A percentile compares a stretch with the other conserved stretches of the same genome.
phyloP scores from a whole-genome alignment of 2,329 filamentous ascomycete genomes.

The Ascochyta fabae region DNA sequence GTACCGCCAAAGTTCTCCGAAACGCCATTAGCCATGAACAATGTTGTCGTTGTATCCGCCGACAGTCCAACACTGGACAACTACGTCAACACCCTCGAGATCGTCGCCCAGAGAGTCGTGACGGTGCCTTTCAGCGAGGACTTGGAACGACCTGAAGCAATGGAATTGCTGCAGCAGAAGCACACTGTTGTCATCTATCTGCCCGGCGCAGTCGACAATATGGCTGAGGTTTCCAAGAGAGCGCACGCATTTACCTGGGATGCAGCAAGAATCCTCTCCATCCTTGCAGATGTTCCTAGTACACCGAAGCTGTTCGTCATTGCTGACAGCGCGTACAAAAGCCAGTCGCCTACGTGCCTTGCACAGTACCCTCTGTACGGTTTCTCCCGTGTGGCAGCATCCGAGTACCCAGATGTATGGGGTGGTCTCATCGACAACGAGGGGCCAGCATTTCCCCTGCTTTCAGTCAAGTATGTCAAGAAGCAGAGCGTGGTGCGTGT shows the following conservation, averaged over 20 bases:
- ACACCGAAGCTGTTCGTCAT: slow-evolving; percentile 39
- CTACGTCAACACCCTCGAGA: slow-evolving; percentile 27
- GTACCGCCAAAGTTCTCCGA: slow-evolving; percentile 45
- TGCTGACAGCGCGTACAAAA: slow-evolving; percentile 35
- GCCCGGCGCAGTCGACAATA: slow-evolving; percentile 15
- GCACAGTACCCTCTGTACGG: slow-evolving; percentile 48
- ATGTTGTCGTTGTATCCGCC: slow-evolving; percentile 37
- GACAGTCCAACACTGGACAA: slow-evolving; percentile 22
- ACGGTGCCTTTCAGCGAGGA: slow-evolving; percentile 12
- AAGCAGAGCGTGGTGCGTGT: slow-evolving; percentile 49
- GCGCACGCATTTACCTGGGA: slow-evolving; percentile 29
- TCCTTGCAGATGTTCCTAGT: slow-evolving; percentile 14
- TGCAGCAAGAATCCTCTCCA: slow-evolving; percentile 26
- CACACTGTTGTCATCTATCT: slow-evolving; percentile 24
- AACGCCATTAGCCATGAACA: slow-evolving; percentile 32
- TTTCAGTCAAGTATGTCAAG: slow-evolving; percentile 17
- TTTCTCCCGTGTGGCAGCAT: slow-evolving; percentile 49
- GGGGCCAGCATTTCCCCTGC: slow-evolving; percentile 8
- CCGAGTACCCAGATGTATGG: slow-evolving; percentile 50
- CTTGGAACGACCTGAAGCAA: slow-evolving; percentile 9
- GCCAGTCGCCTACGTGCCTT: slow-evolving; percentile 37
- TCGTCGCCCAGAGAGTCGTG: slow-evolving; percentile 1
- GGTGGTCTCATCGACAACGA: slow-evolving; percentile 51
- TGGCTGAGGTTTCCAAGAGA: slow-evolving; percentile 16
- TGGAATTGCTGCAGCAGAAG: slow-evolving; percentile 12